phyloP scores from a whole-genome alignment of 163 green algal genomes.

The Chlorella variabilis region DNA sequence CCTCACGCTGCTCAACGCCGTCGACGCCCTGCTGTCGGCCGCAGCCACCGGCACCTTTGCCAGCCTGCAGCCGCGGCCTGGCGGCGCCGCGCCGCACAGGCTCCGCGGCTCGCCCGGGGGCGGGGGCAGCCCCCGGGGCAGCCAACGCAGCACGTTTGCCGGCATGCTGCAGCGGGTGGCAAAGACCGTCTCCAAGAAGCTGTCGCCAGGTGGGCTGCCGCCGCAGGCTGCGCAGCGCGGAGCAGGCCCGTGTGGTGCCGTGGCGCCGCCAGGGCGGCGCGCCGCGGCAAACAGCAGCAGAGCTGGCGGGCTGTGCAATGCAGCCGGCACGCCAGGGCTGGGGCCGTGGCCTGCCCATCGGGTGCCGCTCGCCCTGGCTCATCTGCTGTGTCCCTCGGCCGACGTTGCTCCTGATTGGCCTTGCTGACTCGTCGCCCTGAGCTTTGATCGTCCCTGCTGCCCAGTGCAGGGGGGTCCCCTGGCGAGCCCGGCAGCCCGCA shows the following conservation, averaged over 20 bases:
- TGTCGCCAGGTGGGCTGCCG: background rate
- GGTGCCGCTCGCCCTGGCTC: too few species aligned
- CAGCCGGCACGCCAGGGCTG: too few species aligned
- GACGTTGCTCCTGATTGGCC: too few species aligned
- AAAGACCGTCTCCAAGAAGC: background rate
- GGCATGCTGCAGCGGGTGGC: background rate
- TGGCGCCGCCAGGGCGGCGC: too few species aligned
- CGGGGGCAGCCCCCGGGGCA: background rate
- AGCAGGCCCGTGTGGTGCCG: too few species aligned
- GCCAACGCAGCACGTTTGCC: background rate
- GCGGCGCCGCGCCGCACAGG: background rate
- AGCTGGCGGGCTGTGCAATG: too few species aligned
- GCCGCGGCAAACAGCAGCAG: too few species aligned
- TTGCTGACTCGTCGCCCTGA: too few species aligned
- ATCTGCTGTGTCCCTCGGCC: too few species aligned
- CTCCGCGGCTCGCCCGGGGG: background rate
- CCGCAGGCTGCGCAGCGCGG: too few species aligned
- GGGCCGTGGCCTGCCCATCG: too few species aligned
- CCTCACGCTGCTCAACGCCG: constrained; percentile 14
- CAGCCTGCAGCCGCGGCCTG: background rate
- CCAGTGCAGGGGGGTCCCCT: background rate
- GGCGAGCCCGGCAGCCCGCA: background rate
- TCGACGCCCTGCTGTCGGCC: constrained; percentile 22
- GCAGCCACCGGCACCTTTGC: constrained; percentile 8
- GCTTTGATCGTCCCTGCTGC: too few species aligned